Evolutionary conservation across 345 rosid species (phyloP), one percentile per base, ranked within the genome.

Genomic region (Arabis alpina): DNA sequence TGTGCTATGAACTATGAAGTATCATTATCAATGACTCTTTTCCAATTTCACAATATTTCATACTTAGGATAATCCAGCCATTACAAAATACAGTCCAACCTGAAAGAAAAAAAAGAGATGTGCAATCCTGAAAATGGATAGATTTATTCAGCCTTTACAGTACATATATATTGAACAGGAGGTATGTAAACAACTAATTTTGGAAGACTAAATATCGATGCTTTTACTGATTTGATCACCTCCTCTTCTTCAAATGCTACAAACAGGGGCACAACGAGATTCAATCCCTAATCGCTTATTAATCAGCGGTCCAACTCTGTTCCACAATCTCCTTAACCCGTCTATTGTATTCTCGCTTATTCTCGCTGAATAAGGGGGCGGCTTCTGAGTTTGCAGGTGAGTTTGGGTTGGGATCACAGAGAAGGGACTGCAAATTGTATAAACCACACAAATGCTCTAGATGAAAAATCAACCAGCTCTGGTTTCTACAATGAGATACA

Each of bases 381-480:
- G 91, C 93, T 80, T 89, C 93, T 0, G 96, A 89, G 71, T 86
- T 89, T 65, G 96, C 89, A 39, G 96, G 93, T 6, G 88, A 86
- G 65, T 90, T 87, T 3, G 93, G 91, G 76, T 84, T 87, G 43
- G 96, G 96, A 24, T 90, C 93, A 67, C 89, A 90, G 7, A 90
- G 88, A 74, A 87, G 66, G 4, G 89, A 84, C 91, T 88, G 76
- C 66, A 76, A 60, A 8, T 11, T 13, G 16, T 5, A 25, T 39
- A 30, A 34, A 52, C 8, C 8, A 32, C 66, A 16, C 45, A 50
- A 28, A 23, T 32, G 8, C 16, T 43, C 8, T 5, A 32, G 34
- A 48, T 28, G 6, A 11, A 63, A 6, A 10, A 27, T 5, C 7
- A 11, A 2, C 8, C 0, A 25, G 2, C 4, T 36, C n/a, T 23